phyloP scores from a whole-genome alignment of 2,329 filamentous ascomycete genomes.

The Alternaria tenuissima region DNA sequence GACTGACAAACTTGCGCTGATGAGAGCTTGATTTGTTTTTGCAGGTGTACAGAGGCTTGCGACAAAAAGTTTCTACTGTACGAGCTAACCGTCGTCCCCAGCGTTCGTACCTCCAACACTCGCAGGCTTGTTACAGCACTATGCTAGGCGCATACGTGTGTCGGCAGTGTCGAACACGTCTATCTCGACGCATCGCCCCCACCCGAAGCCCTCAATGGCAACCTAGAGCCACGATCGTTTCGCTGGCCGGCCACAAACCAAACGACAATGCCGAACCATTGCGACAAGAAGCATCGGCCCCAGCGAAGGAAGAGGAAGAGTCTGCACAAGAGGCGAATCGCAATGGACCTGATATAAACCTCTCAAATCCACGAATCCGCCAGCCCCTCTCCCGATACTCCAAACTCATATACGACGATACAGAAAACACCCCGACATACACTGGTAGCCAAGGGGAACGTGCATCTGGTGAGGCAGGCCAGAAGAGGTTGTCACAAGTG shows the following conservation, averaged over 20 bases:
- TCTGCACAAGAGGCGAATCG: conserved; percentile 1
- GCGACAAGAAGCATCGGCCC: conserved; percentile 13
- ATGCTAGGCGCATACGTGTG: conserved; percentile 49
- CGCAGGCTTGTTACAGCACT: conserved; percentile 8
- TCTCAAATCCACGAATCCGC: background rate
- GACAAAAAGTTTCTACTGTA: conserved; percentile 3
- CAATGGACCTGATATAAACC: background rate
- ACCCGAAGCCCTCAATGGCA: conserved; percentile 39
- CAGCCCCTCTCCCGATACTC: conserved; percentile 25
- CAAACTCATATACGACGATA: conserved; percentile 12
- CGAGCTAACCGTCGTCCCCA: conserved; percentile 9
- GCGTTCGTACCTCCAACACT: conserved; percentile 1
- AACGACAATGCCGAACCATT: conserved; percentile 13
- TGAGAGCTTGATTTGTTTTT: background rate
- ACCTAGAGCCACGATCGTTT: conserved; percentile 43
- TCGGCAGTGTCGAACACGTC: conserved; percentile 40
- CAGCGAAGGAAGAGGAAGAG: conserved; percentile 9
- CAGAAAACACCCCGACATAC: background rate
- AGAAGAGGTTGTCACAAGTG: background rate
- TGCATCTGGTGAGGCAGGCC: background rate
- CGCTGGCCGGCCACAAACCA: conserved; percentile 28
- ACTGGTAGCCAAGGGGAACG: background rate
- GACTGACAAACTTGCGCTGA: background rate
- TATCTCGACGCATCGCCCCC: conserved; percentile 23
- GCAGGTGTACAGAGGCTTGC: background rate